Evolutionary conservation across 2,329 filamentous ascomycete species (phyloP), one percentile per base, ranked within the genome.

Genomic region (Hysterium pulicare): DNA sequence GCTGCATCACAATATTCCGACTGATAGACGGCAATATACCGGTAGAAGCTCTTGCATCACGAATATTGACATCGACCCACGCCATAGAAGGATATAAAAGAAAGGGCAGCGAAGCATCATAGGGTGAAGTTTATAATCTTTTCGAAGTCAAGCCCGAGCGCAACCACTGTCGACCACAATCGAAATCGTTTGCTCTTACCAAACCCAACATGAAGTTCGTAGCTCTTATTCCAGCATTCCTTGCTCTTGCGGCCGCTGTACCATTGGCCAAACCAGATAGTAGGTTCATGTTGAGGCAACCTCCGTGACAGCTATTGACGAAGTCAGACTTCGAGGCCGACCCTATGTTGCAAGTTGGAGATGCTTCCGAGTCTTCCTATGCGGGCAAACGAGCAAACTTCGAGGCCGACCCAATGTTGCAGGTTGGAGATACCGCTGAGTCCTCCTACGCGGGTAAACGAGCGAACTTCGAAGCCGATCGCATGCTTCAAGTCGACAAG

Each of bases 381-480:
- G 40, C 33, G 11, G 26, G 36, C n/a, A 42, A 42, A 28, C 32
- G 40, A 4, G n/a, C 9, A 5, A 42, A 37, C 32, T 37, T 42
- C 16, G 40, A 42, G 21, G 20, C 32, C 10, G 40, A 42, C 19
- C 5, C 40, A 9, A 35, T 42, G 32, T 31, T 42, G 16, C 4
- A 20, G 5, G 40, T 42, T 5, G 28, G 7, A 11, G 16, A 23
- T 5, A 19, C 22, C 5, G 4, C 38, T 7, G 33, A 42, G 16
- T 42, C 40, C 19, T 42, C 40, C 13, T 42, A 42, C 33, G 40
- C 40, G 13, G 33, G 36, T 13, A 33, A 33, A 17, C 16, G 40
- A 9, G 23, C 30, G 8, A 42, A 15, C 17, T 37, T 42, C 19
- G 40, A 42, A 26, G 23, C 32, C 5, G 40, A 42, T 19, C 5